These are phyloP conservation scores for Heracleum sosnowskyi DNA, from an alignment of 129 eudicot genomes.

Conservation along the genomic window DNA sequence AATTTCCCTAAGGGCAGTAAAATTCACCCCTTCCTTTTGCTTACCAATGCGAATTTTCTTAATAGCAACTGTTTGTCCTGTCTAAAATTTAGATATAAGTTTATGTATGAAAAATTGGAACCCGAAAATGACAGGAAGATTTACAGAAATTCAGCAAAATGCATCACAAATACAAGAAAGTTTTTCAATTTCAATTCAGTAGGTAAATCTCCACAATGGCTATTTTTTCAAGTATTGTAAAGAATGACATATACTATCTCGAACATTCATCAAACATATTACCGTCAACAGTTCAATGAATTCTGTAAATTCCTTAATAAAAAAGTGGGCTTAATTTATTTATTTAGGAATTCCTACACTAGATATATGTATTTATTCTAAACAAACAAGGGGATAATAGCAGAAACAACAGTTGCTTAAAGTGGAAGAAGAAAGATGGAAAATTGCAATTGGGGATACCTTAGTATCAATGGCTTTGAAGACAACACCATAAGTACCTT, in stretches of 20 bases:
- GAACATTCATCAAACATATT: too few species aligned
- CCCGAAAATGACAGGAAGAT: not conserved
- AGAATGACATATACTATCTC: too few species aligned
- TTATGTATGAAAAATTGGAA: not conserved
- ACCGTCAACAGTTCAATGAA: too few species aligned
- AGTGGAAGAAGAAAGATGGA: too few species aligned
- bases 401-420: too few species aligned
- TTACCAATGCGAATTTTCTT: constrained; percentile 96
- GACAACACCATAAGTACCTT: constrained; percentile 97
- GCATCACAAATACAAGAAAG: not conserved
- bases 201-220: not conserved
- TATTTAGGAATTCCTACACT: not conserved
- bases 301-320: too few species aligned
- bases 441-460: too few species aligned
- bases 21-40: constrained; percentile 98
- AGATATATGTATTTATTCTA: not conserved
- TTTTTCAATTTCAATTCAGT: not conserved
- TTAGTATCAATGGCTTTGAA: constrained; percentile 92
- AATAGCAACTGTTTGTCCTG: constrained; percentile 86
- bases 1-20: constrained; percentile 91
- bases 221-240: too few species aligned
- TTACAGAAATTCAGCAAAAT: not conserved
- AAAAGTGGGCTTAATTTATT: too few species aligned
- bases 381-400: too few species aligned
- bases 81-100: constrained; percentile 34